Base-by-base conservation (phyloP, 2,329 filamentous ascomycete genomes). In the Balansia obtecta region DNA sequence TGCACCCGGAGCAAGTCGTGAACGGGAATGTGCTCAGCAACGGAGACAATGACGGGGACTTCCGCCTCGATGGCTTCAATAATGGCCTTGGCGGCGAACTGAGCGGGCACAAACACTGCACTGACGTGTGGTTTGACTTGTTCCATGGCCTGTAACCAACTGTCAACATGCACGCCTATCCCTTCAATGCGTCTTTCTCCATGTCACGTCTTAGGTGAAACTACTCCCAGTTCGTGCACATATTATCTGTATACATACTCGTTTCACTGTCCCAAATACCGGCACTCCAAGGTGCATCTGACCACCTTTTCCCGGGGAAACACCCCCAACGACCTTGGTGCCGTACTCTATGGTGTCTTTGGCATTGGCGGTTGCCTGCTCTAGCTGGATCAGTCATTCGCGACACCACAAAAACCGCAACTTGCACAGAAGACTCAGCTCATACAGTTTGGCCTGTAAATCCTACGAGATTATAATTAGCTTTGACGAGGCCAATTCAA, bases 1-100 rank as follows among this genome's bases (percentile, higher is more conserved):
- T 87, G 82, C 48, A 76, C 68, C 67, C 84, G 76, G 56, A 90
- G 72, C 62, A 90, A 83, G 60, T 90, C 85, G 62, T 89, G 85
- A 16, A 88, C 68, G 0, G 86, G 86, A 34, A 90, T 83, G 62
- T 89, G 85, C 62, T 91, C 86, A 6, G 86, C 85, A 7, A 91
- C 86, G 6, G 85, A 83, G 7, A 89, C 85, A 20, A 90, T 80
- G 1, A 90, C 73, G 0, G 85, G 84, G 0, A 90, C 82, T 60
- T 90, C 85, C 0, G 85, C 85, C 61, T 86, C 85, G 51, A 91
- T 83, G 1, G 85, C 80, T 58, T 88, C 84, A 58, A 85, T 79
- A 55, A 88, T 86, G 0, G 85, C 85, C 46, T 71, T 68, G 2
- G 81, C 77, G 1, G 84, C 84, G 45, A 79, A 76, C 42, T 76